Evolutionary conservation across 2,329 filamentous ascomycete species (phyloP), one percentile per base, ranked within the genome.

Genomic region (Anthostomella pinea): DNA sequence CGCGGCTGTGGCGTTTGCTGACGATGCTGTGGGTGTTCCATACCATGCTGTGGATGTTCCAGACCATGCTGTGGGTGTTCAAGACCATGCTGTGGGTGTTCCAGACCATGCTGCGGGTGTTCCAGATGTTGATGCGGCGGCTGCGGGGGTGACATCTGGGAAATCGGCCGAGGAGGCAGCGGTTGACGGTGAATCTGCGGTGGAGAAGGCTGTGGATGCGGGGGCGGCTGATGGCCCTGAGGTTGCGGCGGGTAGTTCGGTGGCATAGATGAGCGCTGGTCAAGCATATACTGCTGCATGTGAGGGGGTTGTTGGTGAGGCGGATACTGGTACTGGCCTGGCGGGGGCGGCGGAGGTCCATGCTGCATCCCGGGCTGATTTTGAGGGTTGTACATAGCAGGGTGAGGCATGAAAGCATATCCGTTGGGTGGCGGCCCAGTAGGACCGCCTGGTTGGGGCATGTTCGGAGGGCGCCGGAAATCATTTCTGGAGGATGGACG

Each of bases 341-440:
- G 50, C 19, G 54, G 50, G 7, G 54, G 52, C 11, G 49, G 53
- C 13, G 60, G 59, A 41, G 67, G 53, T 28, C 53, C 56, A 35
- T 71, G 69, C 18, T 63, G 67, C 52, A 70, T 66, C 26, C 61
- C 63, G 21, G 67, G 54, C 38, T 59, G 56, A 38, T 65, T 66
- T 41, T 73, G 84, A 8, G 79, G 80, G 53, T 88, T 87, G 64
- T 95, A 95, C 51, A 95, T 87, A 21, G 85, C 79, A 24, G 86
- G 86, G 46, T 93, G 89, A 3, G 86, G 81, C 72, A 94, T 87
- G 58, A 89, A 96, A 3, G 85, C 77, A 62, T 86, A 95, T 36
- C 79, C 86, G 54, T 85, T 86, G 21, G 75, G 75, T 30, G 81
- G 81, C 18, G 79, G 73, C 24, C 78, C 79, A 24, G 71, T 72